Conservation (phyloP, 805 yeast genomes). For the Candida stauntonica region DNA sequence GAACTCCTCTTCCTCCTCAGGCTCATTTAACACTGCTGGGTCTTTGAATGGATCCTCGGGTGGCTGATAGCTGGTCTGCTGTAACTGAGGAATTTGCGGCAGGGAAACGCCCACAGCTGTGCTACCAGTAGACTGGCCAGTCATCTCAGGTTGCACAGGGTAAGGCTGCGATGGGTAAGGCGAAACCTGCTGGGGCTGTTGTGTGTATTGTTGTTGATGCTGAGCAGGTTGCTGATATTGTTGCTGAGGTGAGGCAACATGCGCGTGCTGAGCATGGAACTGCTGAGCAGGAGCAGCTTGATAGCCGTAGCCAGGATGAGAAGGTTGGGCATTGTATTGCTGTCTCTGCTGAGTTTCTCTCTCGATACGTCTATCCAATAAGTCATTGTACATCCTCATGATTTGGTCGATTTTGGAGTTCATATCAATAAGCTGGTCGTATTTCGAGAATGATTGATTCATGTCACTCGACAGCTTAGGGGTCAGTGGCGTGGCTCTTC, state of each 20-base stretch:
- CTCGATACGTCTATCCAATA: conserved; percentile 55
- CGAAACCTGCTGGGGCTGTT: conserved; percentile 6
- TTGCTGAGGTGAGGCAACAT: neutral
- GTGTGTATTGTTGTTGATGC: conserved; percentile 2
- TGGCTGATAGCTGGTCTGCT: conserved; percentile 4
- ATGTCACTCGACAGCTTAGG: conserved; percentile 67
- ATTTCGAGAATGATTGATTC: conserved; percentile 51
- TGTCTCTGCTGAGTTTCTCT: conserved; percentile 28
- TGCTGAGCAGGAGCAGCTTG: conserved; percentile 10
- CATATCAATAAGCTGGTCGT: conserved; percentile 66
- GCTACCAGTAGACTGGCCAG: conserved; percentile 3
- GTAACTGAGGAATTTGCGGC: conserved; percentile 7
- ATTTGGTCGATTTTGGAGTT: conserved; percentile 76
- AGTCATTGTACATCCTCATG: conserved; percentile 68
- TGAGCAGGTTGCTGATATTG: conserved; percentile 2
- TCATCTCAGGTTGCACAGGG: conserved; percentile 5
- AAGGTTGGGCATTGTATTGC: conserved; percentile 19
- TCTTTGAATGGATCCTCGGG: conserved; percentile 13
- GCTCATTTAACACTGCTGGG: conserved; percentile 5
- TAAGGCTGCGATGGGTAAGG: conserved; percentile 15
- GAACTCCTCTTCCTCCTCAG: conserved; percentile 20
- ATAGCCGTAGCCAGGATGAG: conserved; percentile 7
- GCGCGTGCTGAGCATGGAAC: conserved; percentile 9
- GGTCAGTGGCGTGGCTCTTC: conserved; percentile 53
- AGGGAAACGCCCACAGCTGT: neutral